Base-by-base conservation (phyloP, 129 eudicot species). In the Deinandra increscens region DNA sequence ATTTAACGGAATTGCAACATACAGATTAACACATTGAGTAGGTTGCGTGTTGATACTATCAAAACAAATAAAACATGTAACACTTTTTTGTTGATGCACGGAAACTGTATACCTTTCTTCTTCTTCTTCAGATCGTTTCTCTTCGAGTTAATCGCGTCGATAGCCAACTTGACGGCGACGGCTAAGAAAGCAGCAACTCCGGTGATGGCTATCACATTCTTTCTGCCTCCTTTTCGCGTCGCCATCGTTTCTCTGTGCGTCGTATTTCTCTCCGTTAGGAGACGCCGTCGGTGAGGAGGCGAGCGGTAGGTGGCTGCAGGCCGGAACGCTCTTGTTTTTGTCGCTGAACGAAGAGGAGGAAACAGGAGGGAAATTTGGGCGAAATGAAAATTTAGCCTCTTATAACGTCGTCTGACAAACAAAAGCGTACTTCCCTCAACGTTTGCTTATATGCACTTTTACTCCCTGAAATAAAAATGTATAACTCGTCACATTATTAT, bases 151-250 rank as follows among this genome's bases (percentile, higher is more conserved):
- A 93, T 70, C 18, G 87, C 84, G 66, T 69, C 23, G 63, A 85
- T 54, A 6, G 85, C 90, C 50, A 93, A 73, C 81, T 82, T 89
- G 70, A 85, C 81, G 66, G 95, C 95, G 66, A 89, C 68, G 53
- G 87, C 92, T 48, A 85, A 33, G 29, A 93, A 71, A 48, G 98
- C 98, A 20, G 95, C 95, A 54, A 88, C 84, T 26, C 98, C 98
- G 71, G 95, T 86, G 72, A 92, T 19, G 71, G 89, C 91, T 54
- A 92, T 20, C 3, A 88, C 71, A 10, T 79, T 88, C 58, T 55
- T 83, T 72, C 75, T 71, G 20, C 43, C 69, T 74, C 75, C 71
- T 80, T 62, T 81, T 63, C 77, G 80, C 38, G 72, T 66, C 64
- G 60, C 23, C 82, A 85, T 82, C 19, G 23, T 43, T 62, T 33